Conservation (phyloP, 2,329 filamentous ascomycete genomes). For the Akanthomyces muscarius region DNA sequence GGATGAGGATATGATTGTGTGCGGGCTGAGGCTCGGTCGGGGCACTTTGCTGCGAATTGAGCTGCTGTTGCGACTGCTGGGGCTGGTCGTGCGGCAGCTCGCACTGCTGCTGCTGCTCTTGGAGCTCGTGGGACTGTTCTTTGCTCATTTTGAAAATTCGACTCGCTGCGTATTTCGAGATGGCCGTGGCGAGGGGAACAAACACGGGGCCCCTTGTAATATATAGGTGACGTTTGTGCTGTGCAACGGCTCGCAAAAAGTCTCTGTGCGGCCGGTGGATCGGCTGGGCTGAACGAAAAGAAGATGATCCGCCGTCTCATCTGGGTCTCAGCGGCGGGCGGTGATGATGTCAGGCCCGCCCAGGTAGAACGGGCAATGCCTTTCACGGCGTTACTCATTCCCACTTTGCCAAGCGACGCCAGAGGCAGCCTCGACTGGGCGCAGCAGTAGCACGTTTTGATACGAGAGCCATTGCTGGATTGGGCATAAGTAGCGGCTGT, state of each 20-base stretch:
- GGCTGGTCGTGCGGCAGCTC: not conserved
- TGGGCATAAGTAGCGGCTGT: not conserved
- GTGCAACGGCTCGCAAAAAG: not conserved
- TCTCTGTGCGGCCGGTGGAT: not conserved
- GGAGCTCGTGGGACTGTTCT: conserved; percentile 8
- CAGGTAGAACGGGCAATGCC: not conserved
- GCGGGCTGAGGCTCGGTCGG: not conserved
- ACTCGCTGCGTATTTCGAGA: not conserved
- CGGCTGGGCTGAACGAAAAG: not conserved
- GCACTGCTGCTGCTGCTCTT: not conserved
- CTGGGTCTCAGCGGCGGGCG: not conserved
- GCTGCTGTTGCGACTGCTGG: not conserved
- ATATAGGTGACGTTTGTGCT: not conserved
- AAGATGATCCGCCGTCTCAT: not conserved
- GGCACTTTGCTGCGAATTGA: not conserved
- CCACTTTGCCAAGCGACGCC: conserved; percentile 5
- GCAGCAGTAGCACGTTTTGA: not conserved
- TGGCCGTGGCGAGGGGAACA: not conserved
- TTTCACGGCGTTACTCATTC: not conserved
- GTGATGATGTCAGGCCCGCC: not conserved
- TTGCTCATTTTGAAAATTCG: not conserved
- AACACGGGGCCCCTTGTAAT: not conserved
- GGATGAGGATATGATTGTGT: not conserved
- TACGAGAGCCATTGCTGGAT: not conserved
- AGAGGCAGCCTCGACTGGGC: not conserved